Base-by-base conservation (phyloP, 2,329 filamentous ascomycete genomes). In the Sporothrix schenckii region DNA sequence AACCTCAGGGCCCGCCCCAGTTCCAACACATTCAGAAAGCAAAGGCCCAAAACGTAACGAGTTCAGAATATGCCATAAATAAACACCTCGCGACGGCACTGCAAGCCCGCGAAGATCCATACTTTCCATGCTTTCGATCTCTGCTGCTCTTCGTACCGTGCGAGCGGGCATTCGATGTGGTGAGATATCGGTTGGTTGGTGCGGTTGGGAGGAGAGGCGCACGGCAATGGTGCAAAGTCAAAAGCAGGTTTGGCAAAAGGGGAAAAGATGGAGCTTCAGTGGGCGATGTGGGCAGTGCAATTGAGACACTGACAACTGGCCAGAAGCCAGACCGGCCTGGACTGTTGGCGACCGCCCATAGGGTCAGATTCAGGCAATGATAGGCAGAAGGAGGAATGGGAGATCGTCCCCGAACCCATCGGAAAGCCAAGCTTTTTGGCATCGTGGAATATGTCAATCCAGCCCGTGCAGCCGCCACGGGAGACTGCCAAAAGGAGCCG, bases 341-440 rank as follows among this genome's bases (percentile, higher is more conserved):
- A 65, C 61, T 21, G 54, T 30, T 41, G 30, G 30, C 16, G 30
- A n/a, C 54, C n/a, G n/a, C 16, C 47, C 44, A 14, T 44, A 50
- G 24, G 6, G 41, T 34, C 44, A 47, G 21, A 30, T 65, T 50
- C 27, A 50, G 61, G 61, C 61, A 65, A 65, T 50, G 61, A 65
- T 65, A n/a, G 44, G 44, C 61, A 65, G 27, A 34, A 11, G 14
- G 14, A 30, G 41, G 21, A 24, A 63, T 65, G 44, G 34, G 30
- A 54, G 66, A 68, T 56, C 50, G 1, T 47, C 24, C 34, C 21
- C 52, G 34, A 14, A 2, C 14, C 52, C 66, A 68, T 68, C 66
- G 39, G 13, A 68, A 58, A 21, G 66, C 66, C 66, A 60, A 58
- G 53, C 66, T 60, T 68, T 68, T 67, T 68, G 14, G 66, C 66